Evolutionary conservation across 345 rosid genomes (phyloP), one percentile per base, ranked within the genome.

Genomic region (Citrus cavaleriei): DNA sequence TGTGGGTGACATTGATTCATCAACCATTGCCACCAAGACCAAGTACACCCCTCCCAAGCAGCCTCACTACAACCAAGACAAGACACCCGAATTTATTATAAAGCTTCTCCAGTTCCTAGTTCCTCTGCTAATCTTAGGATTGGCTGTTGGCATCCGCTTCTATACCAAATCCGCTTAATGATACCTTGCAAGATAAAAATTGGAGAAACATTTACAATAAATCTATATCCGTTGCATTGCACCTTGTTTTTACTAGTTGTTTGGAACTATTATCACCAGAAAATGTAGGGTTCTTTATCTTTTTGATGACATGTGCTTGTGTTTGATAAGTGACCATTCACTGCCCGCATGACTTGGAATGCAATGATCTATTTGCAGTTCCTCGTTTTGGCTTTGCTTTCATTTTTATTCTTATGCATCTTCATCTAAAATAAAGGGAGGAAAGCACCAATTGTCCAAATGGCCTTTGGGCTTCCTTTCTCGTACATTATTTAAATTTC

Each of bases 41-140:
- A 84, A 76, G 74, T 91, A 91, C 80, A 79, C 91, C n/a, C 87
- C 93, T 73, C 89, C 93, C 0, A 91, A 90, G 81, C 92, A 87
- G 81, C 89, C 93, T 69, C 93, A 86, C 83, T 79, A 87, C 91
- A 90, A 82, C 84, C 98, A 92, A 61, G 94, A 91, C 85, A 89
- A 96, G 90, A 89, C 95, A 24, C 72, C 93, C 0, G 93, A 91
- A 7, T 88, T 92, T 73, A 27, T 97, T 65, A 70, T 92, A 78
- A 94, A 88, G 88, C 83, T 97, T 42, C 95, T 94, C 49, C 98
- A 91, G 83, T 91, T 97, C 88, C 89, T 94, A 78, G 97, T 92
- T 80, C 99, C 98, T 76, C 88, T 97, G 74, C 87, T 92, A 8
- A 93, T 97, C 86, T 83, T 97, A 85, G 99, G 95, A 27, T 84